Evolutionary conservation across 768 basidiomycete genomes (phyloP).

Genomic region (Phanerochaete sordida): DNA sequence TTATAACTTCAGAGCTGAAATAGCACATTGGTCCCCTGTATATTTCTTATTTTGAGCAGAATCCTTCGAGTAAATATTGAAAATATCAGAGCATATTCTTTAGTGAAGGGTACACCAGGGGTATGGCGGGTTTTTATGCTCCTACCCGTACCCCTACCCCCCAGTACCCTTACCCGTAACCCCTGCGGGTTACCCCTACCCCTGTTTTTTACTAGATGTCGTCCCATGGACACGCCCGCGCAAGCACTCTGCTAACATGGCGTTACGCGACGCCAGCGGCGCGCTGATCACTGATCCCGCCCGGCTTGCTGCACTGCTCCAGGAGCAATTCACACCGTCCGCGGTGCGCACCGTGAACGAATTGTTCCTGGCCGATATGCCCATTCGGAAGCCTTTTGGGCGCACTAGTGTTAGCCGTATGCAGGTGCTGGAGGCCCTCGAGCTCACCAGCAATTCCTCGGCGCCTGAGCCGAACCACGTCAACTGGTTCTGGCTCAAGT

Average conservation of each 20-base stretch:
- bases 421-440: conserved; percentile 2
- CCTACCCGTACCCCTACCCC: too few species aligned
- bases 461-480: conserved; percentile 9
- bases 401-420: background rate
- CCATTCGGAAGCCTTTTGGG: background rate
- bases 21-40: too few species aligned
- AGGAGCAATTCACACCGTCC: background rate
- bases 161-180: too few species aligned
- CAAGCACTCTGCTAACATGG: background rate
- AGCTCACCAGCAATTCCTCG: background rate
- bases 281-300: background rate
- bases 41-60: too few species aligned
- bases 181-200: too few species aligned
- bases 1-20: too few species aligned
- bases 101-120: too few species aligned
- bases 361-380: background rate
- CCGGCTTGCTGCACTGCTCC: background rate
- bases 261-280: background rate
- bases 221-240: conserved; percentile 7
- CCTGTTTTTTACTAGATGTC: too few species aligned
- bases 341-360: background rate
- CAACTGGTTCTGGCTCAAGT: conserved; percentile 4
- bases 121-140: too few species aligned
- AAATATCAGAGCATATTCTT: too few species aligned
- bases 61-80: too few species aligned